Base-by-base conservation (phyloP, 495 filamentous ascomycete genomes). In the Talaromyces thailandensis region DNA sequence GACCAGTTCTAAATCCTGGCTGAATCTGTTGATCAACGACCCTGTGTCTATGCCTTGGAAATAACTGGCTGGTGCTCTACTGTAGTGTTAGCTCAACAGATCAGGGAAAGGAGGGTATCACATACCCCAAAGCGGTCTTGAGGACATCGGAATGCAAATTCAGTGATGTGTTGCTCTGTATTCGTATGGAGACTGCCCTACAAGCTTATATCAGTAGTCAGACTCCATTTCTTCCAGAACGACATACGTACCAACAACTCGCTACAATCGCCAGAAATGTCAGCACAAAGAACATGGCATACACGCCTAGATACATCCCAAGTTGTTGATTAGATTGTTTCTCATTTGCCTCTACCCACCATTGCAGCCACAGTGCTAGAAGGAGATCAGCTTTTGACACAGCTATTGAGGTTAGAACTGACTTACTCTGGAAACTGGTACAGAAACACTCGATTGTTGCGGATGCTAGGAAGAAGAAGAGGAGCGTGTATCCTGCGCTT, bases 251-350 rank as follows among this genome's bases (percentile, higher is more conserved):
- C 72, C 74, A 78, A 63, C 66, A 71, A 37, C 63, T 66, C 7
- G 68, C 58, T 6, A 76, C 51, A 28, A 75, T 62, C 12, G 64
- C 64, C 6, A 71, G 9, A 12, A 75, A 56, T 0, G 68, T 64
- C 4, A 63, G 53, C 2, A 67, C 65, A n/a, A 64, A 69, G 29
- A 83, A 65, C 45, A 79, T 55, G 2, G 68, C 69, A 56, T 82
- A 82, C 8, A 82, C 68, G 4, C 79, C 76, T 1, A 83, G 67
- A 62, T 77, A 84, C 60, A 75, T 73, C 7, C 70, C 79, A 4
- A 77, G 40, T 0, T 68, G 31, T 4, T 63, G 60, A 59, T 75
- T 74, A 0, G 74, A 71, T 9, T 69, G 43, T 21, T 65, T 56
- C 26, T 62, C 67, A 53, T 76, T 79, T n/a, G 69, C 73, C 3